Conservation (phyloP, 768 basidiomycete genomes). For the Mycena floridula region DNA sequence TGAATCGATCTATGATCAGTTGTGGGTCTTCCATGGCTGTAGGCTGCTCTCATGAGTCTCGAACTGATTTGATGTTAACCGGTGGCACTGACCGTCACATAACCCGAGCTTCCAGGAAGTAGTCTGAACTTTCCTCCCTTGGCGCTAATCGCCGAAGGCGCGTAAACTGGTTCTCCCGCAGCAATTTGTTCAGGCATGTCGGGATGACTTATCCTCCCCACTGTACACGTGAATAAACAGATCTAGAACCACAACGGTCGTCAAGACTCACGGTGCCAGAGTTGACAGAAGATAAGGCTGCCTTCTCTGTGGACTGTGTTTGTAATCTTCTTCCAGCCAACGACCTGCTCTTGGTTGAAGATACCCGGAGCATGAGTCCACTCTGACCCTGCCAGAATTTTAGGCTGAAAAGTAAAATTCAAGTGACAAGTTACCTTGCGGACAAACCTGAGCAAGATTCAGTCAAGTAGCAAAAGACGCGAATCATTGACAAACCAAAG, state of each 20-base stretch:
- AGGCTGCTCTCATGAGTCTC: constrained; percentile 8
- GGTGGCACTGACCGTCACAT: constrained; percentile 17
- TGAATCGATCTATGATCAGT: constrained; percentile 19
- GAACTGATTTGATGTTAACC: neutral
- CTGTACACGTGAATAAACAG: constrained; percentile 5
- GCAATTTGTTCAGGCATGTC: constrained; percentile 21
- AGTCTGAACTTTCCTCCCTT: constrained; percentile 22
- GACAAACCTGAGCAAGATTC: too few relatives aligned
- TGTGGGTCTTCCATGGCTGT: constrained; percentile 24
- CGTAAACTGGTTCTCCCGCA: constrained; percentile 21
- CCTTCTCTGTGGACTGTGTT: constrained; percentile 34
- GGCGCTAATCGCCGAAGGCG: constrained; percentile 18
- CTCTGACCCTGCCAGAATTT: constrained; percentile 18
- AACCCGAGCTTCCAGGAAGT: constrained; percentile 18
- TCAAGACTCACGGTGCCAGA: constrained; percentile 19
- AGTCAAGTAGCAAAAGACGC: too few relatives aligned
- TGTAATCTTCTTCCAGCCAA: constrained; percentile 30
- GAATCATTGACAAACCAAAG: constrained; percentile 21
- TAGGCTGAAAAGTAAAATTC: neutral
- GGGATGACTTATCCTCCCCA: constrained; percentile 18
- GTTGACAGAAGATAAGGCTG: constrained; percentile 29
- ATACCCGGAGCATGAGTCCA: constrained; percentile 33
- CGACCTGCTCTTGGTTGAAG: constrained; percentile 29
- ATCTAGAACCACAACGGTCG: neutral
- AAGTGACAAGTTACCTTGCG: constrained; percentile 19